Evolutionary conservation across 2,329 filamentous ascomycete genomes (phyloP).

Genomic region (Beauveria sp.): DNA sequence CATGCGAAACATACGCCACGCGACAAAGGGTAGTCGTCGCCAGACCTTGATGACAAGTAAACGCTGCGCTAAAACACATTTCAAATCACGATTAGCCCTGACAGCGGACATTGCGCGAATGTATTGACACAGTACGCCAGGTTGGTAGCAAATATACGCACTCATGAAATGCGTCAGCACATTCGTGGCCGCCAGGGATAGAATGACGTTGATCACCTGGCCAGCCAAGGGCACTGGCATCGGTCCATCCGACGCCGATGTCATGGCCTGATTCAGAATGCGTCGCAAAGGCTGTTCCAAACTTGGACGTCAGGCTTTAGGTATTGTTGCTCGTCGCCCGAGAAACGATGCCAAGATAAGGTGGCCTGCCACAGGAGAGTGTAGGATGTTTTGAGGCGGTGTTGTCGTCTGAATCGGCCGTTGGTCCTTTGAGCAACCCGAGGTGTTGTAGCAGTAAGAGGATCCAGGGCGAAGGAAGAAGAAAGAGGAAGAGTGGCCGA

Average conservation of each 20-base stretch:
- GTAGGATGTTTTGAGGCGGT: neutral
- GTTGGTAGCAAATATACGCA: constrained; percentile 15
- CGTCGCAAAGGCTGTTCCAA: too few species aligned
- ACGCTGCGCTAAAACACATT: constrained; percentile 25
- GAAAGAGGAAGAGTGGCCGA: neutral
- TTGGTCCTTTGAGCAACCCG: neutral
- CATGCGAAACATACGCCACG: constrained; percentile 31
- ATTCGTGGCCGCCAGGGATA: constrained; percentile 26
- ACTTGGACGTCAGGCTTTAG: neutral
- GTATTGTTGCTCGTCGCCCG: neutral
- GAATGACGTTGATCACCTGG: constrained; percentile 27
- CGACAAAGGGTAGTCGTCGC: constrained; percentile 32
- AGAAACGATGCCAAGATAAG: neutral
- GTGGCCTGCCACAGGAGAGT: neutral
- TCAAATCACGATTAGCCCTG: neutral
- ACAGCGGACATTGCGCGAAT: neutral
- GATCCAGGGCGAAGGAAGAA: neutral
- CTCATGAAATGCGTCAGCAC: constrained; percentile 29
- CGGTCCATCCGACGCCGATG: neutral
- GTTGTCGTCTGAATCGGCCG: neutral
- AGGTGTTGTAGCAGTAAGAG: neutral
- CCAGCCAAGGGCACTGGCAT: constrained; percentile 24
- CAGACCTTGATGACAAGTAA: constrained; percentile 29
- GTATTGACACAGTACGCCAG: neutral
- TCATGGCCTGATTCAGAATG: neutral